Percentiles rank a stretch among this genome's conserved stretches.
Evolutionary conservation across 306 rosid genomes (phyloP).

Genomic region (Elaeagnus macrophylla): DNA sequence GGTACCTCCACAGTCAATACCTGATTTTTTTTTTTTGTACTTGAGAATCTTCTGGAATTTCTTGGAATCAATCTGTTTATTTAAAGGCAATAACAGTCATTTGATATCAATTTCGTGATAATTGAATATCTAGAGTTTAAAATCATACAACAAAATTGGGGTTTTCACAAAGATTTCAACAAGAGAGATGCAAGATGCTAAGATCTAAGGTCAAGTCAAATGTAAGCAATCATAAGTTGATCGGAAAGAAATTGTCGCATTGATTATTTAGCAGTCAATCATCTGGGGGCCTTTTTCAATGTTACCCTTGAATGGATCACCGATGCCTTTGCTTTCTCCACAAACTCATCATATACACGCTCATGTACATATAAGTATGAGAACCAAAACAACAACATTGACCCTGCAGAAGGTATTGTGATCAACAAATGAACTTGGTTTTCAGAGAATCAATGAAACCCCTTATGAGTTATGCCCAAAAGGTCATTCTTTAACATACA

Average conservation of each 20-base stretch:
- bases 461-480: background rate
- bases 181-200: too few relatives aligned
- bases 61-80: slow-evolving; percentile 53
- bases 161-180: too few relatives aligned
- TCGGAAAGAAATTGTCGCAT: too few relatives aligned
- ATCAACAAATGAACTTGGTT: slow-evolving; percentile 10
- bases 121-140: too few relatives aligned
- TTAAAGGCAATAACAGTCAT: slow-evolving; percentile 1
- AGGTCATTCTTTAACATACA: slow-evolving; percentile 29
- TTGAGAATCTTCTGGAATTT: slow-evolving; percentile 72
- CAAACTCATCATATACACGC: slow-evolving; percentile 60
- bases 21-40: slow-evolving; percentile 55
- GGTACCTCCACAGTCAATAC: slow-evolving; percentile 70
- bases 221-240: too few relatives aligned
- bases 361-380: slow-evolving; percentile 89
- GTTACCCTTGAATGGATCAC: slow-evolving; percentile 79
- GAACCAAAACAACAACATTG: slow-evolving; percentile 98
- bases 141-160: too few relatives aligned
- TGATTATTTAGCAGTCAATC: too few relatives aligned
- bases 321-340: slow-evolving; percentile 76
- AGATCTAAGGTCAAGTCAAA: too few relatives aligned
- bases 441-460: background rate
- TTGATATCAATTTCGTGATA: too few relatives aligned
- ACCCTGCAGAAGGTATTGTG: slow-evolving; percentile 39
- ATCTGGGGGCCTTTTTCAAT: slow-evolving; percentile 99